Conservation (phyloP, 805 yeast species). For the Debaryomyces prosopidis region DNA sequence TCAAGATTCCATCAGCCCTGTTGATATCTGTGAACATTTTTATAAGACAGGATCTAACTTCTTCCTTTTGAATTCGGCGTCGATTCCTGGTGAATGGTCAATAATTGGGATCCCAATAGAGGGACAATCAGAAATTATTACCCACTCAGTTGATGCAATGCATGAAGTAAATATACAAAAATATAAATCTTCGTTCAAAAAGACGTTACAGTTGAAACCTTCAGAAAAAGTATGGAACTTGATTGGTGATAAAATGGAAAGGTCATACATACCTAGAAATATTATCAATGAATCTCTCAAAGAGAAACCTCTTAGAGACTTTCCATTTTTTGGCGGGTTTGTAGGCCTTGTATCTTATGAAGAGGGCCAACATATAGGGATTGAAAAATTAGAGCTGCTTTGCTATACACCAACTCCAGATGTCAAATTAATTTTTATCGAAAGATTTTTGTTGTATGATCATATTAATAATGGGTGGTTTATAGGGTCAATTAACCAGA, state of each 20-base stretch:
- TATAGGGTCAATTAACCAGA: slow-evolving; percentile 49
- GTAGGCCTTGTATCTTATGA: slow-evolving; percentile 88
- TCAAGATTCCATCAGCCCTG: slow-evolving; percentile 23
- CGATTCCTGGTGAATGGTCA: slow-evolving; percentile 85
- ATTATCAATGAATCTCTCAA: slow-evolving; percentile 20
- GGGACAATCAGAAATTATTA: slow-evolving; percentile 46
- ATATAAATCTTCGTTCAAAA: slow-evolving; percentile 21
- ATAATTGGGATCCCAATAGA: slow-evolving; percentile 71
- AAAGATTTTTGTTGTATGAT: slow-evolving; percentile 60
- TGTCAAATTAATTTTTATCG: slow-evolving; percentile 70
- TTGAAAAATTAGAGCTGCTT: slow-evolving; percentile 35
- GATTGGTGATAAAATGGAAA: slow-evolving; percentile 50
- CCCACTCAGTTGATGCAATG: slow-evolving; percentile 58
- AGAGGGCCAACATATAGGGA: slow-evolving; percentile 59
- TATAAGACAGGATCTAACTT: slow-evolving; percentile 41
- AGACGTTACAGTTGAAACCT: slow-evolving; percentile 2
- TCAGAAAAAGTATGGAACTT: slow-evolving; percentile 50
- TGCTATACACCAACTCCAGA: slow-evolving; percentile 55
- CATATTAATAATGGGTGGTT: slow-evolving; percentile 45
- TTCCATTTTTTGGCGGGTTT: slow-evolving; percentile 91
- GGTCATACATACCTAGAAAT: slow-evolving; percentile 29
- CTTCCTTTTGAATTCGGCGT: slow-evolving; percentile 72
- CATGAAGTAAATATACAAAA: slow-evolving; percentile 22
- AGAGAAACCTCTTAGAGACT: slow-evolving; percentile 21
- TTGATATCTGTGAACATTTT: slow-evolving; percentile 55